A percentile compares a stretch with the other conserved stretches of the same genome.
Evolutionary conservation across 352 stramenopile genomes (phyloP).

Genomic region (Detonula confervacea): DNA sequence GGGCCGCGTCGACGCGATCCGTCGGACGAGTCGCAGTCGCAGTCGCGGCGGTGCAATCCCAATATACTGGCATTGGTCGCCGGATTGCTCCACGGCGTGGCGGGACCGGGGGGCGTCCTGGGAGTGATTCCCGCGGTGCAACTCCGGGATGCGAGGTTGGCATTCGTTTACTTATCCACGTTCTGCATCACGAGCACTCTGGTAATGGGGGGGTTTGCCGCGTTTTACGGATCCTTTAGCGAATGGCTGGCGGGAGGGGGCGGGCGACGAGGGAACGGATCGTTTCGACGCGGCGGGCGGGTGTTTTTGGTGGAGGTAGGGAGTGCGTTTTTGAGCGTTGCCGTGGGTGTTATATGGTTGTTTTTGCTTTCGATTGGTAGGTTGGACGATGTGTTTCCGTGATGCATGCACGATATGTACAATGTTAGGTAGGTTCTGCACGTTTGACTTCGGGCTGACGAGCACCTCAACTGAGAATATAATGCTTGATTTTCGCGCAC

Average conservation of each 20-base stretch:
- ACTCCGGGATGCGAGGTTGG: slow-evolving; percentile 87
- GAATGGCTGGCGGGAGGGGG: slow-evolving; percentile 23
- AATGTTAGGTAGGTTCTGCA: too few relatives aligned
- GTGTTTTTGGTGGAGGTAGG: slow-evolving; percentile 53
- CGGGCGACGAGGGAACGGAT: background rate
- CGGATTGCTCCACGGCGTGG: slow-evolving; percentile 91
- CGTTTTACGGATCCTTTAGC: slow-evolving; percentile 82
- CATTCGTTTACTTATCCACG: slow-evolving; percentile 88
- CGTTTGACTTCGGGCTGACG: too few relatives aligned
- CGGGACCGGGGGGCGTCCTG: slow-evolving; percentile 81
- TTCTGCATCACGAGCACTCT: slow-evolving; percentile 90
- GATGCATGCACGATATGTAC: too few relatives aligned
- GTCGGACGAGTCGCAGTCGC: background rate
- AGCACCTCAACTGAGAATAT: too few relatives aligned
- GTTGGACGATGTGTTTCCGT: background rate
- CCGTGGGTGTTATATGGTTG: slow-evolving; percentile 78
- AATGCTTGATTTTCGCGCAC: too few relatives aligned
- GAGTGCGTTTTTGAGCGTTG: slow-evolving; percentile 66
- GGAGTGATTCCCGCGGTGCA: slow-evolving; percentile 90
- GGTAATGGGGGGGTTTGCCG: slow-evolving; percentile 91
- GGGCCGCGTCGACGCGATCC: too few relatives aligned
- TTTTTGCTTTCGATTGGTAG: slow-evolving; percentile 64
- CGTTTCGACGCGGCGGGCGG: slow-evolving; percentile 25
- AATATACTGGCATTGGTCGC: slow-evolving; percentile 85
- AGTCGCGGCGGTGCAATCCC: background rate